Evolutionary conservation across 768 basidiomycete genomes (phyloP), one percentile per base, ranked within the genome.

Genomic region (Strobilomyces echinocephalus): DNA sequence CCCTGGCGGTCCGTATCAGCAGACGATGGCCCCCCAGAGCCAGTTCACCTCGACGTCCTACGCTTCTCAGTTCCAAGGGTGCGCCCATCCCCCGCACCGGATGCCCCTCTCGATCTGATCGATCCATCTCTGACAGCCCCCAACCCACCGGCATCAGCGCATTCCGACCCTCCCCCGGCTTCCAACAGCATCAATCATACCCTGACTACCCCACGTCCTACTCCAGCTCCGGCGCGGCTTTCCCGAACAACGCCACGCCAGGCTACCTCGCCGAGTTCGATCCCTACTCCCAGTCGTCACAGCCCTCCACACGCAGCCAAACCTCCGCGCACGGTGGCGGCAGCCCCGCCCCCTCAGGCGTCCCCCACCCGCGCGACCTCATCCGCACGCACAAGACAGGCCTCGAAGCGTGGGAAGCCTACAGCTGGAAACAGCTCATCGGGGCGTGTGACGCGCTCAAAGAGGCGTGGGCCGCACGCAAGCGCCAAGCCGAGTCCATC

Each of bases 401-500:
- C 64, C 74, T 91, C 26, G 89, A 89, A 58, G 71, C 78, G 8
- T 90, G 88, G 88, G 84, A 89, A 59, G 35, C 69, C 8, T 80
- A 79, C 52, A 71, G 84, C 12, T 90, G 88, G 88, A 88, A 84
- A 66, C 85, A 87, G 70, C 73, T 84, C 35, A 66, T 88, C 28
- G 69, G 69, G 53, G 61, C 78, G 0, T 87, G 89, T 54, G 85
- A 90, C 49, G 71, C 73, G 11, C 76, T 91, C 59, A 85, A 83
- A 69, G 68, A 70, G 21, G 77, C 84, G 1, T 91, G 89, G 89
- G 79, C 78, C 42, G 58, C 48, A 30, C 74, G 84, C 52, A 85
- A 81, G 64, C 72, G 69, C 46, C 83, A 87, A 57, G 68, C 87
- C 15, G 76, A 76, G 53, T 68, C 65, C 24, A 31, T 77, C 77